phyloP scores from a whole-genome alignment of 2,329 filamentous ascomycete genomes.

The Sarocladium oryzae region DNA sequence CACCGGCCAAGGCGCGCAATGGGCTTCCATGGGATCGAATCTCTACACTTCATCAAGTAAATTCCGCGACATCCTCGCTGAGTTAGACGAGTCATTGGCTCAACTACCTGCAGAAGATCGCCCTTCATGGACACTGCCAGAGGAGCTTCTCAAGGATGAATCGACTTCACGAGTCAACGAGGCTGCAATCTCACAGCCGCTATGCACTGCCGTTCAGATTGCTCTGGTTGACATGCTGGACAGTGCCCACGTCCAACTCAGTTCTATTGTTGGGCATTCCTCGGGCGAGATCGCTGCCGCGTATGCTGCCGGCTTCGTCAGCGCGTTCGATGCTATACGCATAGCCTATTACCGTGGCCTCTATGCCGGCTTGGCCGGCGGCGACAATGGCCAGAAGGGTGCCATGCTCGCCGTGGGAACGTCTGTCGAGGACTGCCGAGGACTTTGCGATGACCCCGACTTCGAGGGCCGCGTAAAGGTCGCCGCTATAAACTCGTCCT shows the following conservation, averaged over 20 bases:
- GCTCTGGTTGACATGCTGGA: slow-evolving; percentile 32
- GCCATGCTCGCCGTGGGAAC: slow-evolving; percentile 16
- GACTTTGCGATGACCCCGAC: slow-evolving; percentile 10
- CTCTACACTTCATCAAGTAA: background rate
- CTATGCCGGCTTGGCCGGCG: slow-evolving; percentile 23
- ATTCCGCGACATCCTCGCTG: slow-evolving; percentile 9
- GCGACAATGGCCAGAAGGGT: slow-evolving; percentile 9
- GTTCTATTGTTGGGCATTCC: slow-evolving; percentile 33
- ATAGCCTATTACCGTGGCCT: slow-evolving; percentile 40
- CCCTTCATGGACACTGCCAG: slow-evolving; percentile 23
- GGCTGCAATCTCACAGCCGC: slow-evolving; percentile 31
- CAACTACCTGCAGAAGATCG: slow-evolving; percentile 17
- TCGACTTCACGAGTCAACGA: slow-evolving; percentile 19
- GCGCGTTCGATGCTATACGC: slow-evolving; percentile 32
- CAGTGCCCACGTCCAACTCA: slow-evolving; percentile 28
- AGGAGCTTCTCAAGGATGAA: slow-evolving; percentile 24
- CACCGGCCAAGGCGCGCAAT: slow-evolving; percentile 28
- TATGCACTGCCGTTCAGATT: slow-evolving; percentile 36
- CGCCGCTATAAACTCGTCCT: slow-evolving; percentile 17
- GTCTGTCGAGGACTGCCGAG: slow-evolving; percentile 13
- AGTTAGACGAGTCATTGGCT: slow-evolving; percentile 20
- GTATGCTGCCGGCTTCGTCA: slow-evolving; percentile 31
- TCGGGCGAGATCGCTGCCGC: slow-evolving; percentile 38
- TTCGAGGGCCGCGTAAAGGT: slow-evolving; percentile 17
- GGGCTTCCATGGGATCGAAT: slow-evolving; percentile 15